These are phyloP conservation scores for Eutrema yunnanense DNA, from an alignment of 345 rosid species.

Conservation along the genomic window DNA sequence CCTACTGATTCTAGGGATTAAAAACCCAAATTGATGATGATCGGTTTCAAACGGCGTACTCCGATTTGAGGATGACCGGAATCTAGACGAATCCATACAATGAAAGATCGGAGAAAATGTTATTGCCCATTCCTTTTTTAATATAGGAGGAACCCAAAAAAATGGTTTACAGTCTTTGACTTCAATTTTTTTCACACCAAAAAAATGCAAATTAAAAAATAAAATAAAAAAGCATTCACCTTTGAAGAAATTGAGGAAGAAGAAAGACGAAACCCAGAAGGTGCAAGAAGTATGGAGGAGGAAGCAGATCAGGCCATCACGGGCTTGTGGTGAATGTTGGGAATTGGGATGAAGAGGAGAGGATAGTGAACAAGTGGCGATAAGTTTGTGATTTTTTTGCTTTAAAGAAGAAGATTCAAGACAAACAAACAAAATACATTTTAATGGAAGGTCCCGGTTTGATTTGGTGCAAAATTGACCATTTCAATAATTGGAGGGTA, in stretches of 20 bases:
- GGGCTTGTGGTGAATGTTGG: conserved; percentile 7
- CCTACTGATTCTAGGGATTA: conserved; percentile 18
- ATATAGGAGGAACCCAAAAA: neutral
- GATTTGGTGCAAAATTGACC: neutral
- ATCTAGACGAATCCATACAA: conserved; percentile 24
- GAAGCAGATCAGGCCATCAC: conserved; percentile 12
- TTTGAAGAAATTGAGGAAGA: conserved; percentile 4
- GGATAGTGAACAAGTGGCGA: conserved; percentile 31
- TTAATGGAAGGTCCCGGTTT: neutral
- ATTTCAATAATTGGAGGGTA: conserved; percentile 5
- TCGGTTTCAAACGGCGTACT: neutral
- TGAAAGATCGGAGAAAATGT: conserved; percentile 11
- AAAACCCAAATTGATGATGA: conserved; percentile 17
- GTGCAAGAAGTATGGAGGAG: neutral
- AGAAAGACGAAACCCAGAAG: neutral
- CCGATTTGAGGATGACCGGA: conserved; percentile 14
- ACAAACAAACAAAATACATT: neutral
- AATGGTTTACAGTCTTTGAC: conserved; percentile 13
- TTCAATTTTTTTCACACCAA: neutral
- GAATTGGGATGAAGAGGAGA: conserved; percentile 18
- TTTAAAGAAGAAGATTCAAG: conserved; percentile 3
- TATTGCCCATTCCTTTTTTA: neutral
- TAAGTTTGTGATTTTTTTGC: conserved; percentile 11
- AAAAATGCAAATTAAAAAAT: neutral
- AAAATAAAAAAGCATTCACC: neutral